Evolutionary conservation across 2,329 filamentous ascomycete species (phyloP).

Genomic region (Capronia americana): DNA sequence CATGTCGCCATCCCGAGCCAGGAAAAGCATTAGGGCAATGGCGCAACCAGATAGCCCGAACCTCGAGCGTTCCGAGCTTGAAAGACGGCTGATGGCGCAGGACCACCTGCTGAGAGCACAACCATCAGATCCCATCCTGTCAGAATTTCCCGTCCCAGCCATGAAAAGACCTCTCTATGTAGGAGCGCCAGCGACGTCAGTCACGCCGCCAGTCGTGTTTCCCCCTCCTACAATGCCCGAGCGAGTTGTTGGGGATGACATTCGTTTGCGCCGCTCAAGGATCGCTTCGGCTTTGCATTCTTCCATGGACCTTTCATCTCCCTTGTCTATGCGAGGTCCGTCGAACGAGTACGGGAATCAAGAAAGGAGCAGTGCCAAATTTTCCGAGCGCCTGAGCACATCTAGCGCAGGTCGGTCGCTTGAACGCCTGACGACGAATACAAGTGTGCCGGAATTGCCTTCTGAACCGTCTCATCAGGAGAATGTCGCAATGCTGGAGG

Average conservation of each 20-base stretch:
- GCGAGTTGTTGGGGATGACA: constrained; percentile 32
- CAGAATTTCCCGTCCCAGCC: constrained; percentile 40
- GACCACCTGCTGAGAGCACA: constrained; percentile 34
- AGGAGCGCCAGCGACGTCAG: constrained; percentile 39
- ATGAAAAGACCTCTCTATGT: constrained; percentile 40
- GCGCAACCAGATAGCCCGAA: constrained; percentile 63
- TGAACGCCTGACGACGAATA: constrained; percentile 40
- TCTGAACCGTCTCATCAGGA: constrained; percentile 42
- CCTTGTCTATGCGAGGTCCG: constrained; percentile 61
- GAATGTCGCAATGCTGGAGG: constrained; percentile 43
- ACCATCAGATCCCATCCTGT: constrained; percentile 37
- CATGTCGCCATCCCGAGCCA: constrained; percentile 53
- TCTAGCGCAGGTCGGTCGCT: constrained; percentile 37
- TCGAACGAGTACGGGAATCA: constrained; percentile 57
- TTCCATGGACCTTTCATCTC: constrained; percentile 57
- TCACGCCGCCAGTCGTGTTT: constrained; percentile 27
- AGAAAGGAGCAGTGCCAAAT: constrained; percentile 39
- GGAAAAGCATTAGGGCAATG: constrained; percentile 51
- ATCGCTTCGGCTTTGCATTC: constrained; percentile 59
- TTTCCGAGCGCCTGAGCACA: constrained; percentile 36
- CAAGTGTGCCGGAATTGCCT: constrained; percentile 44
- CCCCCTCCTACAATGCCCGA: constrained; percentile 24
- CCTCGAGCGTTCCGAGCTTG: constrained; percentile 43
- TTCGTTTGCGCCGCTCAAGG: constrained; percentile 56
- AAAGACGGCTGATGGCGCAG: constrained; percentile 11